A percentile compares a stretch with the other conserved stretches of the same genome.
Evolutionary conservation across 345 rosid genomes (phyloP).

Genomic region (rapeseed (Brassica napus)): Da-Ae NC_063451.1:35621501-35622000

Average conservation of each 20-base stretch:
- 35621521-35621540: background rate
- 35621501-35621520: background rate
- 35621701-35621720: background rate
- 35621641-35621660: background rate
- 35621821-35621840: background rate
- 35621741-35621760: no score
- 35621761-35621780: background rate
- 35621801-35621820: background rate
- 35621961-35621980: background rate
- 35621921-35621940: background rate
- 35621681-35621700: slow-evolving; percentile 2
- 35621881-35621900: slow-evolving; percentile 18
- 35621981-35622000: background rate
- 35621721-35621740: background rate
- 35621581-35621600: slow-evolving; percentile 2
- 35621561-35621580: background rate
- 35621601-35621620: background rate
- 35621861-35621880: background rate
- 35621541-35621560: background rate
- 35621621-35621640: background rate
- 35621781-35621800: background rate
- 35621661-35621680: background rate
- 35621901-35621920: background rate
- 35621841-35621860: background rate
- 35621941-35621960: background rate